A percentile compares a stretch with the other conserved stretches of the same genome.
Conservation (phyloP, 345 rosid species). For the Pistacia vera region DNA sequence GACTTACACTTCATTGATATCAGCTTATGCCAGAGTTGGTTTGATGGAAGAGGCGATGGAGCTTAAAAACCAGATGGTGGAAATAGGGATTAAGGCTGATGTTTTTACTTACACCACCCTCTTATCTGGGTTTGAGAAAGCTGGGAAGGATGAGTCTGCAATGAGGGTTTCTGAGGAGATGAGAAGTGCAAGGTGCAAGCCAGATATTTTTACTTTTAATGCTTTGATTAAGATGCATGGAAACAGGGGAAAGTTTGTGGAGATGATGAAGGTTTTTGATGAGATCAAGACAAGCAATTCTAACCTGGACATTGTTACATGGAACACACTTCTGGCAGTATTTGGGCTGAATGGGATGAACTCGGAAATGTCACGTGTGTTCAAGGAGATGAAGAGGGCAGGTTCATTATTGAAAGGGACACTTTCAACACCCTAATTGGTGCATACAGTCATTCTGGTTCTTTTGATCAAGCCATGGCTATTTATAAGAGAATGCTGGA, state of each 20-base stretch:
- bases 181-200: constrained; percentile 72
- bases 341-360: constrained; percentile 95
- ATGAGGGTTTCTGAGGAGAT: constrained; percentile 79
- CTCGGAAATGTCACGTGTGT: constrained; percentile 82
- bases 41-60: constrained; percentile 74
- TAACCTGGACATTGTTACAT: constrained; percentile 82
- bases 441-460: constrained; percentile 90
- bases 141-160: constrained; percentile 86
- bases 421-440: constrained; percentile 90
- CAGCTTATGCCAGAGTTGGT: constrained; percentile 85
- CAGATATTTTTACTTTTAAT: constrained; percentile 92
- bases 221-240: constrained; percentile 97
- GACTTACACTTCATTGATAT: constrained; percentile 83
- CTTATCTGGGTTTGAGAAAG: constrained; percentile 81
- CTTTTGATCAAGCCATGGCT: constrained; percentile 83
- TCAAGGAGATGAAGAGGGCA: constrained; percentile 97
- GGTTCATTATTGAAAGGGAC: constrained; percentile 87
- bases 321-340: constrained; percentile 91
- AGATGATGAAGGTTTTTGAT: constrained; percentile 93
- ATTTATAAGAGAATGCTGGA: constrained; percentile 87
- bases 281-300: constrained; percentile 68
- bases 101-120: constrained; percentile 97
- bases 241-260: constrained; percentile 76
- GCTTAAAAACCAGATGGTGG: constrained; percentile 72
- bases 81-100: constrained; percentile 74